Evolutionary conservation across 202 grass and related monocot species (phyloP), one percentile per base, ranked within the genome.

Genomic region (Musa balbisiana): DNA sequence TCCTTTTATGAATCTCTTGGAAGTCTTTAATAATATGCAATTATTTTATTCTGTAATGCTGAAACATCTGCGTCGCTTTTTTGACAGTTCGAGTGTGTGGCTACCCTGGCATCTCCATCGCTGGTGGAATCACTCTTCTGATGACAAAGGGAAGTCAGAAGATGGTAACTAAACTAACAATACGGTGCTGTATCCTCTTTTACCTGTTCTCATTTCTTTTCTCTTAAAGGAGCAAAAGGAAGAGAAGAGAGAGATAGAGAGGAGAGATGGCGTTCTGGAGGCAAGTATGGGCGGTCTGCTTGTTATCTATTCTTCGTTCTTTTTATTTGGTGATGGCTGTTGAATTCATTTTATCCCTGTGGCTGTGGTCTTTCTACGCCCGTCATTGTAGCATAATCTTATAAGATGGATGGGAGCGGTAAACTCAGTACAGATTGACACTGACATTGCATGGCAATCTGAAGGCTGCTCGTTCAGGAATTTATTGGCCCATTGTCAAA

Each of bases 11-110:
- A 20, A 62, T 19, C 14, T 62, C 58, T 19, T 3, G 58, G 4
- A 21, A 20, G 10, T 56, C 50, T n/a, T 76, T 19, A 21, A 73
- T 0, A 66, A 52, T 53, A 24, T 53, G 21, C 25, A 16, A 73
- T 69, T 73, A 56, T 50, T 23, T 70, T 53, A 59, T 56, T 64
- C 10, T 74, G 12, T 58, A 11, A 65, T 55, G 51, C 62, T 15
- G 9, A 29, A 49, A 51, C 62, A 26, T 8, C 5, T 52, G 49
- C 66, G 78, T 33, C 62, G 16, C 67, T 74, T 51, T 69, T 10
- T 70, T 76, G 15, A 75, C 83, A 99, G 95, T 94, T 90, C 82
- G 84, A 89, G 17, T 55, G 70, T 19, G 95, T 99, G 78, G 88
- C 89, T 14, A 83, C 82, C 67, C 78, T 99, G 55, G 82, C 83